A percentile compares a stretch with the other conserved stretches of the same genome.
These are phyloP conservation scores for Tulasnella sp. DNA, from an alignment of 768 basidiomycete species.

Conservation along the genomic window DNA sequence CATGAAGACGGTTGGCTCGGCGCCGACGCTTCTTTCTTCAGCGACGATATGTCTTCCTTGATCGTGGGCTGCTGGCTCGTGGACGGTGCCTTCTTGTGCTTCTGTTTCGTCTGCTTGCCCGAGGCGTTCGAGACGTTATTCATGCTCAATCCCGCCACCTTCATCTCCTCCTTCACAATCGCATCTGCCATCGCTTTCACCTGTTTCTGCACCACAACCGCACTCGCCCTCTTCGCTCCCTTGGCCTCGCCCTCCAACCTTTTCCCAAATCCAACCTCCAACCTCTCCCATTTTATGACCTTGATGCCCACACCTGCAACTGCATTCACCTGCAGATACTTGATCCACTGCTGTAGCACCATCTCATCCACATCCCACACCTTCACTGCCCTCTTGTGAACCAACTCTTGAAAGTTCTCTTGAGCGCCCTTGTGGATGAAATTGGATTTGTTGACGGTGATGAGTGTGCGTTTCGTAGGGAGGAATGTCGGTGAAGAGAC, in stretches of 20 bases:
- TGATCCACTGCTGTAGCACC: conserved; percentile 68
- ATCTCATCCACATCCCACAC: conserved; percentile 79
- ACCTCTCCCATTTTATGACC: conserved; percentile 63
- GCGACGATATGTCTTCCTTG: too few species aligned
- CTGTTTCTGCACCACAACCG: conserved; percentile 18
- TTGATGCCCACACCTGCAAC: conserved; percentile 83
- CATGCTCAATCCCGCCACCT: background rate
- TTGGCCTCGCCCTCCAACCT: conserved; percentile 30
- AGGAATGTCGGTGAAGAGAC: conserved; percentile 50
- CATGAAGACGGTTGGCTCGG: too few species aligned
- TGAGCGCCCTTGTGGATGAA: conserved; percentile 91
- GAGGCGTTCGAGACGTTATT: background rate
- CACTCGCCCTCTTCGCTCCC: conserved; percentile 27
- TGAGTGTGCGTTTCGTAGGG: conserved; percentile 64
- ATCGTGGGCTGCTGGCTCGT: background rate
- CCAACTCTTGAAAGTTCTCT: conserved; percentile 84
- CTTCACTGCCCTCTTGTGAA: conserved; percentile 78
- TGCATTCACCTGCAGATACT: conserved; percentile 63
- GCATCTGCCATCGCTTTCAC: background rate
- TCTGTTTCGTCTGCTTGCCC: background rate
- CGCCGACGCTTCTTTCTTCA: too few species aligned
- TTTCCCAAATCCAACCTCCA: conserved; percentile 41
- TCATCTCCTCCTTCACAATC: conserved; percentile 5
- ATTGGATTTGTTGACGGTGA: conserved; percentile 77
- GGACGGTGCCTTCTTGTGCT: background rate